A percentile compares a stretch with the other conserved stretches of the same genome.
These are phyloP conservation scores for Phytophthora pini DNA, from an alignment of 352 stramenopile species.

Conservation along the genomic window DNA sequence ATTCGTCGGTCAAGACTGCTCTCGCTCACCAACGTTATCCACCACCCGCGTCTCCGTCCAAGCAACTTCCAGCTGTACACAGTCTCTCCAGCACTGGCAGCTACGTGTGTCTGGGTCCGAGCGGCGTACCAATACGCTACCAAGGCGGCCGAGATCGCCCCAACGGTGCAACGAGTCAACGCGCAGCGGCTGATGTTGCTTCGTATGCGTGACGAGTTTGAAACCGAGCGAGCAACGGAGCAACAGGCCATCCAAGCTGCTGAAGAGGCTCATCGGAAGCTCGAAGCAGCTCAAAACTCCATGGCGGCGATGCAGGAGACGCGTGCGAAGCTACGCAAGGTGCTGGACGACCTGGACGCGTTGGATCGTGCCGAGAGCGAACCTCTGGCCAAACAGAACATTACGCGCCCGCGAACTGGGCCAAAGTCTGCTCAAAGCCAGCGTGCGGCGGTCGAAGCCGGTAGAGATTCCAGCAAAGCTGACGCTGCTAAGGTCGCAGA, in stretches of 20 bases:
- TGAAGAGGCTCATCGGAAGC: slow-evolving; percentile 21
- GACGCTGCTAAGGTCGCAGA: background rate
- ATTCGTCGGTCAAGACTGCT: slow-evolving; percentile 64
- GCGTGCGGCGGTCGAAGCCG: slow-evolving; percentile 1
- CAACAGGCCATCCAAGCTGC: slow-evolving; percentile 19
- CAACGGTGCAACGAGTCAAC: slow-evolving; percentile 61
- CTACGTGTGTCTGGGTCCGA: slow-evolving; percentile 74
- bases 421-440: slow-evolving; percentile 13
- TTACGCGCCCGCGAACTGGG: slow-evolving; percentile 50
- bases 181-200: slow-evolving; percentile 66
- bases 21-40: slow-evolving; percentile 69
- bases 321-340: slow-evolving; percentile 48
- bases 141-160: slow-evolving; percentile 69
- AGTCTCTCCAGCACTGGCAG: slow-evolving; percentile 67
- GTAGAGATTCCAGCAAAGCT: slow-evolving; percentile 3
- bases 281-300: slow-evolving; percentile 27
- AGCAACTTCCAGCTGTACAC: slow-evolving; percentile 68
- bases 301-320: slow-evolving; percentile 29
- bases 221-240: slow-evolving; percentile 14
- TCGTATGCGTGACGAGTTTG: slow-evolving; percentile 46
- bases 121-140: slow-evolving; percentile 77
- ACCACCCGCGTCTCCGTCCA: slow-evolving; percentile 72
- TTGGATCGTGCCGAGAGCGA: slow-evolving; percentile 63
- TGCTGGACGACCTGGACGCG: slow-evolving; percentile 69
- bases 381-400: slow-evolving; percentile 63